Evolutionary conservation across 1,139 yeast genomes (phyloP), one percentile per base, ranked within the genome.

Genomic region (Yamadazyma jaroonii): DNA sequence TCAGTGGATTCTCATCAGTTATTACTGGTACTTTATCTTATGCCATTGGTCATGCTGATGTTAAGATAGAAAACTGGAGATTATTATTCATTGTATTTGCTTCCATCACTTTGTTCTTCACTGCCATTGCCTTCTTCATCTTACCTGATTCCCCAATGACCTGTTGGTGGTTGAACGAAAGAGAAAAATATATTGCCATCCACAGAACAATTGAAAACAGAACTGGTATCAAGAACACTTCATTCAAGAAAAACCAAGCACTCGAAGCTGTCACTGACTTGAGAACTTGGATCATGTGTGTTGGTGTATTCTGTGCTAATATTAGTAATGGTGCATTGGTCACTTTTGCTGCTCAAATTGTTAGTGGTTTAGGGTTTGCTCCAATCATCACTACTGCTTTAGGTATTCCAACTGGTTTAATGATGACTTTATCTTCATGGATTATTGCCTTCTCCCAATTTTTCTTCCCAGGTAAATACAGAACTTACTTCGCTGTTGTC

Each of bases 371-470:
- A 35, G 67, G 57, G 3, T 56, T 73, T 26, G 51, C 63, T 15
- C 66, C 62, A 45, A 57, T 76, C 37, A 66, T 64, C 36, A 67
- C 81, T 1, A 73, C 79, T 1, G 53, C 77, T 26, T 77, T 77
- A 4, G 67, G 79, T 4, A 78, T 74, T 35, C 79, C 78, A 1
- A 63, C 72, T 29, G 72, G 75, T 34, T 73, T 77, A 0, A 73
- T 47, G 29, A 44, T 47, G 49, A 42, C 50, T 14, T 12, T 28
- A 5, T 31, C 40, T 20, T 36, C 44, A 2, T 44, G 46, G 47
- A 32, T 45, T 7, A 41, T 47, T 37, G 42, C 49, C 10, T 13
- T 39, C 8, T 40, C 48, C 9, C 39, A 51, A 39, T 40, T 50
- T 44, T 35, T 45, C 40, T 41, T 39, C 42, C 40, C 50, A 38